Conservation (phyloP, 2,329 filamentous ascomycete genomes). For the Xylaria sp. region DNA sequence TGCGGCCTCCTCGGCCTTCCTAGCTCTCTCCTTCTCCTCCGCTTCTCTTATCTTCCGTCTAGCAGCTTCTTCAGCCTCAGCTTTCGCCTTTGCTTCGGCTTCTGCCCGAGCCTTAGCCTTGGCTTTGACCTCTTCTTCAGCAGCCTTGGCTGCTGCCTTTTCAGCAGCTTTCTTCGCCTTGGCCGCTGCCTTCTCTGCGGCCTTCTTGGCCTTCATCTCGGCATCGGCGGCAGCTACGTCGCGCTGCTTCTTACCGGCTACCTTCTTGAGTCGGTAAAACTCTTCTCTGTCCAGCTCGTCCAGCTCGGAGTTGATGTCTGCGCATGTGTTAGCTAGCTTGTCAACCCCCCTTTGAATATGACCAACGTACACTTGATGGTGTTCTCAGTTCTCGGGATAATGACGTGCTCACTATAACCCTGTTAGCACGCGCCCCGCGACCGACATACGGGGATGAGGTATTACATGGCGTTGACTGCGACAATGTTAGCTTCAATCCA, state of each 20-base stretch:
- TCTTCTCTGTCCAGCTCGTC: slow-evolving; percentile 97
- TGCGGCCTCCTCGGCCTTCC: background rate
- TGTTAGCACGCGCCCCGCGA: slow-evolving; percentile 21
- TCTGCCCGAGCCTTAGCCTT: background rate
- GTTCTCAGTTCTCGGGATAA: slow-evolving; percentile 96
- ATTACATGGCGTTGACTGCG: slow-evolving; percentile 82
- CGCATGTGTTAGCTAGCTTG: background rate
- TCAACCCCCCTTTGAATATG: background rate
- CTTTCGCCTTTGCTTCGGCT: background rate
- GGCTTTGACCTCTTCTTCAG: background rate
- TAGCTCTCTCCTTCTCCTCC: background rate
- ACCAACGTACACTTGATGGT: slow-evolving; percentile 82
- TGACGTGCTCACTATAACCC: slow-evolving; percentile 69
- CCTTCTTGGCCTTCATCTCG: slow-evolving; percentile 69
- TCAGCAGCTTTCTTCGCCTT: slow-evolving; percentile 42
- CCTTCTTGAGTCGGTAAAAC: slow-evolving; percentile 96
- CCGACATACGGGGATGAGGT: background rate
- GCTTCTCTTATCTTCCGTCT: background rate
- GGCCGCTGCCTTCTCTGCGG: slow-evolving; percentile 32
- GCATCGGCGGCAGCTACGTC: slow-evolving; percentile 67
- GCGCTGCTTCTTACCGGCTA: slow-evolving; percentile 76
- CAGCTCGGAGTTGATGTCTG: slow-evolving; percentile 94
- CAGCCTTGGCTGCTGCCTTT: background rate
- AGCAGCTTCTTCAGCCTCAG: background rate
- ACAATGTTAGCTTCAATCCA: too few species aligned